phyloP scores from a whole-genome alignment of 768 basidiomycete genomes.

The Floccularia luteovirens region DNA sequence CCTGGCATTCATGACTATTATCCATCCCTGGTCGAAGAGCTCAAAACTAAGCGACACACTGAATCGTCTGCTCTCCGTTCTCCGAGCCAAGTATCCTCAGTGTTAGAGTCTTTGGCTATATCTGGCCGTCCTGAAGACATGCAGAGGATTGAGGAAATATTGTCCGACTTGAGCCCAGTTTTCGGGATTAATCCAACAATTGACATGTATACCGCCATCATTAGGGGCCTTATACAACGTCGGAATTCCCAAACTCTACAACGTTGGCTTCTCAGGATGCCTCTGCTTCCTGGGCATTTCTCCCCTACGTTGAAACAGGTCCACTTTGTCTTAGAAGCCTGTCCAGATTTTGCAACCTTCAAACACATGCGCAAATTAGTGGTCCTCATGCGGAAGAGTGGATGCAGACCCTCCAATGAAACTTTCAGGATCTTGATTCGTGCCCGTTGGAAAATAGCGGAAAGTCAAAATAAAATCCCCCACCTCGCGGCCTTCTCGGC shows the following conservation, averaged over 20 bases:
- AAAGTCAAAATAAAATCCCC: conserved; percentile 17
- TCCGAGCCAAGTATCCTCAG: conserved; percentile 23
- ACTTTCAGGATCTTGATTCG: conserved; percentile 40
- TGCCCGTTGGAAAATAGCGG: conserved; percentile 25
- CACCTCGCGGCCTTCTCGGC: conserved; percentile 25
- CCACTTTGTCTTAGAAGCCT: conserved; percentile 42
- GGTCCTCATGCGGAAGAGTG: conserved; percentile 26
- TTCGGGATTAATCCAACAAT: conserved; percentile 37
- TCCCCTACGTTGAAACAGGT: conserved; percentile 45
- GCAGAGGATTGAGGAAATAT: conserved; percentile 44
- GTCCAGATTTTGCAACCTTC: conserved; percentile 20
- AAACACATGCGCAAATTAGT: conserved; percentile 25
- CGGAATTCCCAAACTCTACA: conserved; percentile 35
- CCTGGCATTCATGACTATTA: conserved; percentile 1
- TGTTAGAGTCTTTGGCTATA: conserved; percentile 32
- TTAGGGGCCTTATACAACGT: conserved; percentile 38
- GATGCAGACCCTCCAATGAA: conserved; percentile 33
- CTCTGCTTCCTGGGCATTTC: conserved; percentile 35
- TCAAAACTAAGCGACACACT: not conserved
- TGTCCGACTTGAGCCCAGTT: conserved; percentile 37
- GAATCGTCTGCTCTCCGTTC: conserved; percentile 10
- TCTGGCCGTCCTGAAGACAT: conserved; percentile 49
- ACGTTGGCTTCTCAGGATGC: conserved; percentile 49
- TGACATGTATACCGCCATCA: conserved; percentile 40
- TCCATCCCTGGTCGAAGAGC: not conserved